Base-by-base conservation (phyloP, 768 basidiomycete genomes). In the Chalciporus sphaerocephalus region DNA sequence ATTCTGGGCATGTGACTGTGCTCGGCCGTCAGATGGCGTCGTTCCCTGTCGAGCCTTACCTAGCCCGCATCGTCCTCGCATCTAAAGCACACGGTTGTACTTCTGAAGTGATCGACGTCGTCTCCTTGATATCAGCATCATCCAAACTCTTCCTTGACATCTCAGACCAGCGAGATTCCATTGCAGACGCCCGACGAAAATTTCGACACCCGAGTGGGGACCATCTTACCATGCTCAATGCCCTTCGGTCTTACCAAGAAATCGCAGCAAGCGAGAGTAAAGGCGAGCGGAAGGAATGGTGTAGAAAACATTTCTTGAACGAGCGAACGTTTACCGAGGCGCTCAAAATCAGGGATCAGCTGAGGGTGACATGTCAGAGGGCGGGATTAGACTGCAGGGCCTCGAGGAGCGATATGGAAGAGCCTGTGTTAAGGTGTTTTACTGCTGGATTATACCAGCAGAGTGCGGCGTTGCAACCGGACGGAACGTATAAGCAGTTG, bases 31-130 rank as follows among this genome's bases (percentile, higher is more conserved):
- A 81, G 50, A 97, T 99, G 89, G 85, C 92, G 3, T 59, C 71
- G n/a, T 91, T 94, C 59, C 96, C 96, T 2, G 78, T 96, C n/a
- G 92, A 97, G 54, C 92, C 95, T 1, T 69, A 80, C 24, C 78
- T 83, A 44, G 81, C 93, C 0, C 82, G 91, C 23, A 78, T 86
- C 33, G 68, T 98, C 24, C 70, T 98, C 42, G 86, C 87, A 12
- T 88, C 95, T 1, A 76, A 79, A 57, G 74, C 78, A 16, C 69
- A 83, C 42, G 77, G 75, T 2, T 97, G 92, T 68, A 80, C 86
- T 0, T 59, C 71, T 15, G 92, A 95, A 64, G 74, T 95, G 30
- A 71, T 97, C 53, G 82, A 87, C 55, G 86, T 98, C 55, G 72
- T 97, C 50, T 85, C 93, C 9, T 65, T 98, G 21, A 73, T 94